Percentiles rank a stretch among this genome's conserved stretches.
phyloP scores from a whole-genome alignment of 2,329 filamentous ascomycete genomes.

The Teratosphaeria zuluensis region DNA sequence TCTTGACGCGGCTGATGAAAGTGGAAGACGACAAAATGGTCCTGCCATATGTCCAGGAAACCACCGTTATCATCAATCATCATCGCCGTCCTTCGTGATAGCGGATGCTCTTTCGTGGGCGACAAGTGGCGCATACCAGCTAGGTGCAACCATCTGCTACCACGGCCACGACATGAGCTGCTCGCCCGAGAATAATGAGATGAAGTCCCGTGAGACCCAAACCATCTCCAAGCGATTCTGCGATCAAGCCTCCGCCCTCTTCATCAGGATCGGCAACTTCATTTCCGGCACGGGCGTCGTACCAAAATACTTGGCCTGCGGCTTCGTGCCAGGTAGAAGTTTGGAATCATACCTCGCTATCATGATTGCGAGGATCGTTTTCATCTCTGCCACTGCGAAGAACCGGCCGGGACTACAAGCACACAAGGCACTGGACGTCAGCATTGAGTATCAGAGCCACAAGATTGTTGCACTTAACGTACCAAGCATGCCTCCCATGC shows the following conservation, averaged over 20 bases:
- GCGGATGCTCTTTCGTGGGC: too few relatives aligned
- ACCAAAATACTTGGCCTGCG: not conserved
- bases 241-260: not conserved
- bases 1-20: too few relatives aligned
- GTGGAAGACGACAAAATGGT: too few relatives aligned
- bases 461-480: not conserved
- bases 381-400: slow-evolving; percentile 2
- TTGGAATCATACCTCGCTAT: slow-evolving; percentile 2
- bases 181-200: too few relatives aligned
- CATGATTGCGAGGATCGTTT: not conserved
- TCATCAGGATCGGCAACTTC: slow-evolving; percentile 2
- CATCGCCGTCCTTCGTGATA: too few relatives aligned
- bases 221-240: too few relatives aligned
- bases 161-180: too few relatives aligned
- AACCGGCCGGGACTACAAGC: slow-evolving; percentile 1
- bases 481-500: not conserved
- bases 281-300: slow-evolving; percentile 1
- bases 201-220: too few relatives aligned
- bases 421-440: not conserved
- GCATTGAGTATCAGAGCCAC: not conserved
- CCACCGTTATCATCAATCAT: too few relatives aligned
- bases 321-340: not conserved
- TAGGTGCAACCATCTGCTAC: too few relatives aligned
- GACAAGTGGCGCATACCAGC: too few relatives aligned
- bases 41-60: too few relatives aligned